These are phyloP conservation scores for Orbilia blumenaviensis DNA, from an alignment of 2,329 filamentous ascomycete genomes.

Conservation along the genomic window DNA sequence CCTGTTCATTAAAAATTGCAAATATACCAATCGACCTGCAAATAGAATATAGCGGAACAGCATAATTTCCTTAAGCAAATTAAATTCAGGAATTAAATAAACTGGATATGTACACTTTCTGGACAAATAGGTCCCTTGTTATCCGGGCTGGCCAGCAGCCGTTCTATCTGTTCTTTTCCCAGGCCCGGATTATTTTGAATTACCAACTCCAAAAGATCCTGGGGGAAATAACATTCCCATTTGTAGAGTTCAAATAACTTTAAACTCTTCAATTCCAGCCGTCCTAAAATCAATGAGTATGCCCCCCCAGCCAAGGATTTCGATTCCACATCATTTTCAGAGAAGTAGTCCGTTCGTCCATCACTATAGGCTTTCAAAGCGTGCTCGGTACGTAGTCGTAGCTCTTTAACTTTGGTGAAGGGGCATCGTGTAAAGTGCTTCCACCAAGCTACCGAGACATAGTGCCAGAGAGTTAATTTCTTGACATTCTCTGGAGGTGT, in stretches of 20 bases:
- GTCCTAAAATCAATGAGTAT: neutral
- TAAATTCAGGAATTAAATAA: no score
- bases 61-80: no score
- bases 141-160: no score
- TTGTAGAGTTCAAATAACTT: neutral
- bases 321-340: neutral
- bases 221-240: neutral
- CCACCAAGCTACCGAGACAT: conserved; percentile 8
- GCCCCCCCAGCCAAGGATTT: neutral
- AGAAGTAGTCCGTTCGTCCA: neutral
- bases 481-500: neutral
- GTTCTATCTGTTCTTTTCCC: neutral
- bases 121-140: no score
- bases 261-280: neutral
- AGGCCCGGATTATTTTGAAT: neutral
- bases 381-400: neutral
- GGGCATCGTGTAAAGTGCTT: conserved; percentile 12
- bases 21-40: no score
- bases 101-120: no score
- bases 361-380: neutral
- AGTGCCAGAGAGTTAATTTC: neutral
- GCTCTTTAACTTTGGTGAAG: neutral
- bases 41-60: no score
- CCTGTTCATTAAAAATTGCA: no score
- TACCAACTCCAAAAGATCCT: neutral